Base-by-base conservation (phyloP, 305 asterid genomes). In the Fraxinus sp. region DNA sequence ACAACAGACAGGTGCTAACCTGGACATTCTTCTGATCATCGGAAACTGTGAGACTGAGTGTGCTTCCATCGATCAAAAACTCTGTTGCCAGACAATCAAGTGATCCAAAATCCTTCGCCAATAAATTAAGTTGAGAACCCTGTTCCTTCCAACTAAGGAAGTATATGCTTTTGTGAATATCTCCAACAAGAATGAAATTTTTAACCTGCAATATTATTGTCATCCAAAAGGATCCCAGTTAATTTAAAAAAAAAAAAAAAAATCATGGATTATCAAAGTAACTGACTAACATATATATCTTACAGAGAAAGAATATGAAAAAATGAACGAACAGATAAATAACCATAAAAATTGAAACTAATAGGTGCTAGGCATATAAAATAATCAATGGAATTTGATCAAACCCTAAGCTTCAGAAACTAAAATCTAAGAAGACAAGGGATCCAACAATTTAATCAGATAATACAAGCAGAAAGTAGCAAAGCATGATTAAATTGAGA, bases 121-220 rank as follows among this genome's bases (percentile, higher is more conserved):
- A 83, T 87, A 96, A 88, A 85, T 80, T 92, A 74, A 96, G 99
- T 84, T 96, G 99, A 80, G 98, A 91, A 18, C 95, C 96, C 83
- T 92, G 96, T 84, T 96, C 99, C 90, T 96, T 96, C 99, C 99
- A 94, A 86, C 95, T 96, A 84, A 96, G 94, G 77, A 96, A 96
- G 90, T 92, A 93, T 87, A 96, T 94, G 92, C 98, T 96, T 89
- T 91, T 93, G 92, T 96, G 98, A 86, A 96, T 87, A 88, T 96
- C 99, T 13, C 98, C 99, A 75, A 96, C 92, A 86, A 96, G 98
- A 89, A 96, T 92, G 80, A 95, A 96, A 85, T 94, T 93, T 86
- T 95, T 96, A 81, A 96, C 99, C 98, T 96, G 92, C 87, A 89
- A 84, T 6, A 81, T 79, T 75, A 85, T 78, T 52, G 59, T 75